Base-by-base conservation (phyloP, 768 basidiomycete species). In the Suillus luteus region DNA sequence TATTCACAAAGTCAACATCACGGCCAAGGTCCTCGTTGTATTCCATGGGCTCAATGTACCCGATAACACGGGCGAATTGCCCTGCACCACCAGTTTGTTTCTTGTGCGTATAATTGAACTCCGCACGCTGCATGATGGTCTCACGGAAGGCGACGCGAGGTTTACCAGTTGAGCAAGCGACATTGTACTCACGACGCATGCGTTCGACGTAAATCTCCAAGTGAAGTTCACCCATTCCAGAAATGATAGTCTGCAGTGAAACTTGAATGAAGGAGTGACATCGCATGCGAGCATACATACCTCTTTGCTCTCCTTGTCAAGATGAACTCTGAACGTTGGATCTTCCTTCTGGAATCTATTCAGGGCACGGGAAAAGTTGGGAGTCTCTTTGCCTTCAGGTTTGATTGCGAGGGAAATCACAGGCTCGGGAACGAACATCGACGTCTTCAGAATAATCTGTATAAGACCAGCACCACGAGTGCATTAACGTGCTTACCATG, bases 331-430 rank as follows among this genome's bases (percentile, higher is more conserved):
- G 88, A 99, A 99, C 0, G 97, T 99, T 1, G 97, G 97, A 73
- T 99, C 97, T 74, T 99, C 97, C 77, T 95, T 96, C 77, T 96
- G 91, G 88, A 99, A 99, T 37, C 96, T 90, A 75, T 95, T 95
- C 60, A 99, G 84, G 1, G 96, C 97, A 24, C 95, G 90, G 27
- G 96, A 97, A 76, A 99, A 99, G 76, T 96, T 95, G 67, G 97
- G 95, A 0, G 94, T 90, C 76, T 99, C 97, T 63, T 89, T 85
- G 38, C 96, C 97, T 55, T 87, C 87, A 9, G 96, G 93, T 69
- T 94, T 95, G 75, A 99, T 88, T 0, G 96, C 85, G 31, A 99
- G 86, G 0, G 96, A 99, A 69, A 99, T 96, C 73, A 99, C 97
- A 4, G 97, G 97, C 60, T 98, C 96, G 5, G 97, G 97, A 0